A percentile compares a stretch with the other conserved stretches of the same genome.
Evolutionary conservation across 805 yeast species (phyloP).

Genomic region (Blastobotrys mokoenaii): DNA sequence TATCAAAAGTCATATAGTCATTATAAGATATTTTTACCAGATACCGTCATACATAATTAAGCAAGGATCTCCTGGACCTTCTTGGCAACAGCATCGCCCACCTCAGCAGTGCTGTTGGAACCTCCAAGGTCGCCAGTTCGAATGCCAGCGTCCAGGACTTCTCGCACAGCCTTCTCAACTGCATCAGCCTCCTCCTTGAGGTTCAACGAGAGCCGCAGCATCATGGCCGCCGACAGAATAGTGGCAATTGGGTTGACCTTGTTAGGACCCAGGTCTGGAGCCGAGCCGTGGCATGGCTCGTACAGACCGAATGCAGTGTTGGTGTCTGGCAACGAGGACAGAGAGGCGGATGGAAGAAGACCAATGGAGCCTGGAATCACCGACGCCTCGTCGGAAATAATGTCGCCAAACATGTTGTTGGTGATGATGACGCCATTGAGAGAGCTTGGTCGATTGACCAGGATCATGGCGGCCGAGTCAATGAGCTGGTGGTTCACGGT

Average conservation of each 20-base stretch:
- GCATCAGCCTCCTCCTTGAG: conserved; percentile 78
- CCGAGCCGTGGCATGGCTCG: conserved; percentile 98
- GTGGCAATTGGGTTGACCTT: conserved; percentile 95
- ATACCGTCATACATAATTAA: too few species aligned
- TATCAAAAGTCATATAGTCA: too few species aligned
- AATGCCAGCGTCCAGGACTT: conserved; percentile 71
- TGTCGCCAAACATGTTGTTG: conserved; percentile 96
- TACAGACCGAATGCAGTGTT: conserved; percentile 92
- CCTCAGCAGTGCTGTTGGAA: conserved; percentile 71
- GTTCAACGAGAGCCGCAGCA: conserved; percentile 86
- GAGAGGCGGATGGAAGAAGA: conserved; percentile 88
- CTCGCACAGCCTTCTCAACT: conserved; percentile 78
- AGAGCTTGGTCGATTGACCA: conserved; percentile 83
- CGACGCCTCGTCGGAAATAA: conserved; percentile 94
- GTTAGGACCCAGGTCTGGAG: conserved; percentile 83
- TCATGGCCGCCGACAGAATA: conserved; percentile 92
- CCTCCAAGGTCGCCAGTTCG: conserved; percentile 94
- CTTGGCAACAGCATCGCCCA: conserved; percentile 85
- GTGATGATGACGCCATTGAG: conserved; percentile 91
- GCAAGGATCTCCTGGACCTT: conserved; percentile 52
- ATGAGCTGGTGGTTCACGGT: conserved; percentile 87
- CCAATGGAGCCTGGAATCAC: conserved; percentile 98
- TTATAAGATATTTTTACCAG: too few species aligned
- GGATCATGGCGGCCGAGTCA: conserved; percentile 98
- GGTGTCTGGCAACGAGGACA: conserved; percentile 94